phyloP scores from a whole-genome alignment of 305 asterid genomes.

The Fraxinus albicans region DNA sequence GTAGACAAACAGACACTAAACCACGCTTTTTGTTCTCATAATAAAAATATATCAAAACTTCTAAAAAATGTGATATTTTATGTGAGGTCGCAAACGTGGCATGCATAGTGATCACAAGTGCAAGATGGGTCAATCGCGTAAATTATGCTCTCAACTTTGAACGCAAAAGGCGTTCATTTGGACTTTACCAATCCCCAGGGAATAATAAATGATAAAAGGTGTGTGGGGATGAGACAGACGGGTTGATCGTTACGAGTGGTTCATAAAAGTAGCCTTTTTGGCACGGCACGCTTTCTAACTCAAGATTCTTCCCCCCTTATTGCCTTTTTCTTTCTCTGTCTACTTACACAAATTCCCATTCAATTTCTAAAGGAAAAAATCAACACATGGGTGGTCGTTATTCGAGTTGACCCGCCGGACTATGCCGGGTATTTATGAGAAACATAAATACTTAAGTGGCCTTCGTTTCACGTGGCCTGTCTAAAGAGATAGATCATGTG shows the following conservation, averaged over 20 bases:
- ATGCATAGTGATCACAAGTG: not conserved
- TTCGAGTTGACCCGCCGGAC: not conserved
- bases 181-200: slow-evolving; percentile 24
- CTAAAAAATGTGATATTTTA: not conserved
- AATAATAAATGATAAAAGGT: slow-evolving; percentile 25
- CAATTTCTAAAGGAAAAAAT: not conserved
- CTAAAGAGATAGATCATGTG: not conserved
- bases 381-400: not conserved
- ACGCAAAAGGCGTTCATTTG: slow-evolving; percentile 2
- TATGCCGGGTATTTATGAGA: not conserved
- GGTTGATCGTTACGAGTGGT: slow-evolving; percentile 12
- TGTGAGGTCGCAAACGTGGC: not conserved
- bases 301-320: not conserved
- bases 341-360: not conserved
- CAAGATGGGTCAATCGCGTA: not conserved
- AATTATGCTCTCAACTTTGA: not conserved
- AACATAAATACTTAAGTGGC: no score
- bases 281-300: slow-evolving; percentile 3
- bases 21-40: not conserved
- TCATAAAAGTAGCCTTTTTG: slow-evolving; percentile 23
- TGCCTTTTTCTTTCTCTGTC: not conserved
- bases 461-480: no score
- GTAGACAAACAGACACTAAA: no score
- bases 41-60: no score
- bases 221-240: not conserved